Conservation (phyloP, 768 basidiomycete species). For the Trametes sanguinea region DNA sequence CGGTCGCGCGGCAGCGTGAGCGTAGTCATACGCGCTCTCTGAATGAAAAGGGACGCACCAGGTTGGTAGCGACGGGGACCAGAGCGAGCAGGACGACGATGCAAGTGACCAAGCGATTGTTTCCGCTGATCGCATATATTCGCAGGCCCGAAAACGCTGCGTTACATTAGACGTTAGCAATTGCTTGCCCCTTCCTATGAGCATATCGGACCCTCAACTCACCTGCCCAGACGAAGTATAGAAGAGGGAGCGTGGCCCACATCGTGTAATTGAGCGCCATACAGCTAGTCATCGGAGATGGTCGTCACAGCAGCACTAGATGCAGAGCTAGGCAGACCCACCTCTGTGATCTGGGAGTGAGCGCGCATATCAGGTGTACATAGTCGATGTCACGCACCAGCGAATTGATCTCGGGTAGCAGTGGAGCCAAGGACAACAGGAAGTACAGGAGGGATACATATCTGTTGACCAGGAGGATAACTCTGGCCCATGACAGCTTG, state of each 20-base stretch:
- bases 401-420: constrained; percentile 3
- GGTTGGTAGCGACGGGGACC: constrained; percentile 16
- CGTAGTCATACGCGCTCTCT: no score
- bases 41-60: background rate
- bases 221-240: constrained; percentile 22
- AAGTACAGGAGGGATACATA: constrained; percentile 11
- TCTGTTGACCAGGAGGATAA: constrained; percentile 19
- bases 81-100: constrained; percentile 14
- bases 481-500: constrained; percentile 10
- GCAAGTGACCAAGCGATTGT: constrained; percentile 1
- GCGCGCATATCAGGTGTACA: no score
- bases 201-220: background rate
- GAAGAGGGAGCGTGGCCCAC: background rate
- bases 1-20: background rate
- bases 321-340: background rate
- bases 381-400: constrained; percentile 2
- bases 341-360: background rate
- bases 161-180: no score
- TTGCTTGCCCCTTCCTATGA: no score
- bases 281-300: constrained; percentile 4
- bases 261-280: background rate
- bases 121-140: constrained; percentile 15
- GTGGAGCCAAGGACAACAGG: constrained; percentile 5
- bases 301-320: background rate
- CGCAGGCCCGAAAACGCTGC: constrained; percentile 20